phyloP scores from a whole-genome alignment of 2,329 filamentous ascomycete genomes.

The Aspergillus tamarii region DNA sequence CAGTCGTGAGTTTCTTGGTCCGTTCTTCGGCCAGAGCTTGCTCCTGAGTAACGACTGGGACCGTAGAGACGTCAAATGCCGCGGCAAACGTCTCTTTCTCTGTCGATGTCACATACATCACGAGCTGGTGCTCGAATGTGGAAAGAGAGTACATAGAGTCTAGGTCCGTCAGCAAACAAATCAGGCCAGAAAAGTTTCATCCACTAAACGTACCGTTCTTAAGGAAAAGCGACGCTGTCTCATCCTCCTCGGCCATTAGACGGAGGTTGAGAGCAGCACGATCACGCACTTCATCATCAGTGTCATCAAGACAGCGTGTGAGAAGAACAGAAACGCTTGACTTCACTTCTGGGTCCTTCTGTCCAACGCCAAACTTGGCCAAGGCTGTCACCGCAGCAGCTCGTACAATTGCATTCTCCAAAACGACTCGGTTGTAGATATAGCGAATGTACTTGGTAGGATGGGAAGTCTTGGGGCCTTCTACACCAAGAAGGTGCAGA shows the following conservation, averaged over 20 bases:
- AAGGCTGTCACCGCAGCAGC: constrained; percentile 94
- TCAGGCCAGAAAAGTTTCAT: background rate
- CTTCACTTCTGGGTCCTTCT: constrained; percentile 96
- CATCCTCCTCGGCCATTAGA: constrained; percentile 89
- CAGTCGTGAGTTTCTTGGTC: constrained; percentile 94
- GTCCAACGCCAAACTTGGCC: constrained; percentile 95
- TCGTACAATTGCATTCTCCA: constrained; percentile 95
- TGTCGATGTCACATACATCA: constrained; percentile 94
- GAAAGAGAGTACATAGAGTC: constrained; percentile 95
- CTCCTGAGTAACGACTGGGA: constrained; percentile 92
- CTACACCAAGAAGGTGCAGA: constrained; percentile 87
- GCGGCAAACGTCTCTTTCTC: constrained; percentile 81
- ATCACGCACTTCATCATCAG: constrained; percentile 96
- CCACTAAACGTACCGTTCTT: constrained; percentile 71
- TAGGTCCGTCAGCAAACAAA: constrained; percentile 41
- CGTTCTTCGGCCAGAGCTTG: constrained; percentile 95
- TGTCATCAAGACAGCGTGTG: constrained; percentile 91
- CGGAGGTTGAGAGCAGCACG: constrained; percentile 90
- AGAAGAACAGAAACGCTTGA: constrained; percentile 90
- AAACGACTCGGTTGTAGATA: constrained; percentile 97
- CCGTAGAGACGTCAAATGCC: constrained; percentile 87
- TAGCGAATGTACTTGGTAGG: constrained; percentile 99
- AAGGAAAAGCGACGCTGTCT: constrained; percentile 83
- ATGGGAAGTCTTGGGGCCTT: constrained; percentile 92
- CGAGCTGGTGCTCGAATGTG: constrained; percentile 94